Base-by-base conservation (phyloP, 805 yeast species). In the Candida rishiriensis region DNA sequence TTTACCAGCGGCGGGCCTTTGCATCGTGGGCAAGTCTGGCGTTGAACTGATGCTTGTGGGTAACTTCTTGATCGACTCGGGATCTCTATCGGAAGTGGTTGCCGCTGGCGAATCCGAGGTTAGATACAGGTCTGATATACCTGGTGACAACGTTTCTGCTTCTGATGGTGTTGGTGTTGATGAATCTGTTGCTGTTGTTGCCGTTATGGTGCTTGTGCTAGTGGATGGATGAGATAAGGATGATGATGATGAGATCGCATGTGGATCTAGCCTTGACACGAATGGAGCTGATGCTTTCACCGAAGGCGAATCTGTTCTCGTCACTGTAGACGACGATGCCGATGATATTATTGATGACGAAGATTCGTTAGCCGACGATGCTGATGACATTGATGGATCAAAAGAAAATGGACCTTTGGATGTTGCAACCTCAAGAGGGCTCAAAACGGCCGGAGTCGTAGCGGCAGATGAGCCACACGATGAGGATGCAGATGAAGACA, bases 21-120 rank as follows among this genome's bases (percentile, higher is more conserved):
- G 60, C 63, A 48, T 54, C 55, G 13, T 70, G 57, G 64, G 53
- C n/a, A 59, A 53, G 37, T 54, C 49, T 38, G 59, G 60, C 36
- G 40, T 48, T 30, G 53, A 54, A 29, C 34, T 44, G 32, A 44
- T 42, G 43, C 56, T 44, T 12, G 55, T 40, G n/a, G 34, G 49
- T 16, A 26, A 18, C 29, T 28, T 38, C 7, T 11, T 29, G 15
- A n/a, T 14, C 13, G 41, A 38, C 28, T 21, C 17, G 7, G 37
- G 18, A 15, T 40, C 38, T 26, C 16, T 21, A 7, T 21, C 26
- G 4, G 26, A 5, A 21, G 7, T 21, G 26, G 26, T 21, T 4
- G 26, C 26, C 4, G 26, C 7, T 21, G 26, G 7, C 7, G 26
- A 21, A 21, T 5, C 26, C 26, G 26, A 21, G 7, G 26, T n/a